phyloP scores from a whole-genome alignment of 805 yeast species.

The Saturnispora ahearnii region DNA sequence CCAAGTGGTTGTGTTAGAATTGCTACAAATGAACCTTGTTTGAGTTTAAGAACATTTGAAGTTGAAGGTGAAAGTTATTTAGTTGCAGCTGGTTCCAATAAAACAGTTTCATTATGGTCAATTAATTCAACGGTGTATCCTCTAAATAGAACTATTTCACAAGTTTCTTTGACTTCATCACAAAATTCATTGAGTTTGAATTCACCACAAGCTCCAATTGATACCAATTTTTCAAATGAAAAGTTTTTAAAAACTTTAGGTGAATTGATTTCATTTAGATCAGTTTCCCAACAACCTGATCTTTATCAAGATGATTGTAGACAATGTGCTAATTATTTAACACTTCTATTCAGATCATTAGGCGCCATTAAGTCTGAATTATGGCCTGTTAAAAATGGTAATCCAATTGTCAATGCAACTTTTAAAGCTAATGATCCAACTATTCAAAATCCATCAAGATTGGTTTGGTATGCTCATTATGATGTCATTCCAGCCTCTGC shows the following conservation, averaged over 20 bases:
- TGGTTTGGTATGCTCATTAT: slow-evolving; percentile 92
- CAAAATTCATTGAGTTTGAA: not conserved
- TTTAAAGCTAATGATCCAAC: slow-evolving; percentile 42
- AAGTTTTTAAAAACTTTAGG: slow-evolving; percentile 53
- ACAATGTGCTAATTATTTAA: slow-evolving; percentile 72
- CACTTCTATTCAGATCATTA: slow-evolving; percentile 48
- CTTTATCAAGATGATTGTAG: slow-evolving; percentile 68
- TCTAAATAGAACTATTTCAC: not conserved
- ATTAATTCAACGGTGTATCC: slow-evolving; percentile 23
- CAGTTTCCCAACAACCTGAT: slow-evolving; percentile 71
- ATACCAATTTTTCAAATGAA: slow-evolving; percentile 29
- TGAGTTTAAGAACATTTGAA: slow-evolving; percentile 45
- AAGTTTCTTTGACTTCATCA: not conserved
- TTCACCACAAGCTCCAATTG: not conserved
- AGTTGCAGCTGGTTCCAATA: slow-evolving; percentile 63
- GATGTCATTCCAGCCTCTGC: slow-evolving; percentile 81
- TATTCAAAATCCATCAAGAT: slow-evolving; percentile 28
- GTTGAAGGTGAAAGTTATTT: slow-evolving; percentile 36
- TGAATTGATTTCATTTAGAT: slow-evolving; percentile 56
- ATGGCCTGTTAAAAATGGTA: slow-evolving; percentile 66
- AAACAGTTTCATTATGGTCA: slow-evolving; percentile 68
- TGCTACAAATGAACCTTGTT: slow-evolving; percentile 27
- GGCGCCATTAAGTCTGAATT: slow-evolving; percentile 65
- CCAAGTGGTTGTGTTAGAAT: slow-evolving; percentile 21
- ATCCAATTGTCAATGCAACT: slow-evolving; percentile 76